Evolutionary conservation across 1,139 yeast genomes (phyloP), one percentile per base, ranked within the genome.

Genomic region (Nakaseomyces delphensis): DNA sequence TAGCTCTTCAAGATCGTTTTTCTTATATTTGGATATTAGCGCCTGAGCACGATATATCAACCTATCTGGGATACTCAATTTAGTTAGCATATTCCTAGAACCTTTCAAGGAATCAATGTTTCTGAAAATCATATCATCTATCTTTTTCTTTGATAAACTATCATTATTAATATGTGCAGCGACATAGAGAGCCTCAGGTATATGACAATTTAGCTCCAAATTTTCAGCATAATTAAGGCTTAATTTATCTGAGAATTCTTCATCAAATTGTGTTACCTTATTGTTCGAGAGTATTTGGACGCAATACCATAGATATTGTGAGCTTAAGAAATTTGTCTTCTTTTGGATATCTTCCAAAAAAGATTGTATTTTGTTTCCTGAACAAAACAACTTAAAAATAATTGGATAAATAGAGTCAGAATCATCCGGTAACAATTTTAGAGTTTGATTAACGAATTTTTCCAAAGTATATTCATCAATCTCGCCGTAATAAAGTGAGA

Each of bases 181-280:
- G 1, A 82, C 78, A 56, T 73, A 82, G 2, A 83, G 49, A 0
- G 91, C 73, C 52, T 82, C 84, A 46, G 69, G 68, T 73, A 76
- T 72, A 42, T 73, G 59, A 0, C 73, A 74, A n/a, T 59, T 54
- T 9, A 64, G 51, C 42, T 68, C 71, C 36, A 84, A 66, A 46
- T 77, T 74, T 35, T 71, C 65, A 4, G 83, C 82, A 57, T 79
- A 77, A 8, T 63, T 52, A 7, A 66, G 48, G 5, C 79, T 68
- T 23, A 79, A 54, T 3, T 60, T 54, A 54, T 83, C 65, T 25
- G 41, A 38, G 5, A 51, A 41, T 4, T 38, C 42, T 14, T 40
- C 80, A 15, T 74, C 70, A 32, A 64, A 38, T 7, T 40, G 36
- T 24, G 49, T 48, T 10, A 44, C 48, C 14, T 45, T 41, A 35